Evolutionary conservation across 345 rosid genomes (phyloP).

Genomic region (Garcia nutans): DNA sequence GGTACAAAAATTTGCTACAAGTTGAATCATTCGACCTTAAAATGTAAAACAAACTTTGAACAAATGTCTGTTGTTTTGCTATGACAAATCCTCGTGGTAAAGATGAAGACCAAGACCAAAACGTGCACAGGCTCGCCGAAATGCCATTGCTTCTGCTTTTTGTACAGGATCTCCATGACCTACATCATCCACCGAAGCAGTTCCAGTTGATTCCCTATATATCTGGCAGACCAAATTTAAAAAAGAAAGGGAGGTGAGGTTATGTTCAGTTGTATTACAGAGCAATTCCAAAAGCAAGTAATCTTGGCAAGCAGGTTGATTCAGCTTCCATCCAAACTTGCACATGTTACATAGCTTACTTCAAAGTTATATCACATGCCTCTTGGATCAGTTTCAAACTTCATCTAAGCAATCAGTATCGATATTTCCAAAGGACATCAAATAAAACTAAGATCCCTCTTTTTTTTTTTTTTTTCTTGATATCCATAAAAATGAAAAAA

Average conservation of each 20-base stretch:
- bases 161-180: conserved; percentile 83
- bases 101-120: conserved; percentile 90
- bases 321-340: not conserved
- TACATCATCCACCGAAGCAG: conserved; percentile 49
- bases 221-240: conserved; percentile 30
- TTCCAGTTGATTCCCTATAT: conserved; percentile 75
- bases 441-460: no score
- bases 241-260: not conserved
- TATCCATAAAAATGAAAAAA: no score
- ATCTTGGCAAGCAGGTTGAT: not conserved
- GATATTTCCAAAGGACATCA: no score
- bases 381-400: not conserved
- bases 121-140: conserved; percentile 82
- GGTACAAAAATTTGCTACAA: no score
- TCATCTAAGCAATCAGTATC: not conserved
- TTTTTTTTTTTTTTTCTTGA: no score
- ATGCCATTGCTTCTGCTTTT: conserved; percentile 94
- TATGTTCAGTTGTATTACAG: not conserved
- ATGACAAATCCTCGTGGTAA: conserved; percentile 70
- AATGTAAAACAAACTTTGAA: not conserved
- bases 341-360: not conserved
- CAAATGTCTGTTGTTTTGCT: not conserved
- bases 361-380: not conserved
- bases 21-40: not conserved
- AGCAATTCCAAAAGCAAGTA: no score